Evolutionary conservation across 331 rosid species (phyloP).

Genomic region (Malus hybrid): DNA sequence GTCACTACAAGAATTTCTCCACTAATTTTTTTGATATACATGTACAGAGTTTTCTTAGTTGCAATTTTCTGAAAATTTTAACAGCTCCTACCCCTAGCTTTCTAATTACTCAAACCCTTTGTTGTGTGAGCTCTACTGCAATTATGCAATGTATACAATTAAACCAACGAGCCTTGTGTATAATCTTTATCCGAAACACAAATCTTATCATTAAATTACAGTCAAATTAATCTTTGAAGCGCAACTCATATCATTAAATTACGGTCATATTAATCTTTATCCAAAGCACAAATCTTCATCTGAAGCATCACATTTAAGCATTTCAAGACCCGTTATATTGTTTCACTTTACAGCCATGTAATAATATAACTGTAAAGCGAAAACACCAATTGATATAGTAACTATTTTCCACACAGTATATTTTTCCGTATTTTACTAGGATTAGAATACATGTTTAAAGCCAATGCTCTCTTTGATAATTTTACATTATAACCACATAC

Average conservation of each 20-base stretch:
- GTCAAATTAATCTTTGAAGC: too few species aligned
- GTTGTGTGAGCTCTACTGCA: neutral
- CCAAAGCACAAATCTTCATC: neutral
- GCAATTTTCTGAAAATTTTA: neutral
- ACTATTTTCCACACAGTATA: too few species aligned
- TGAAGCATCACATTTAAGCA: neutral
- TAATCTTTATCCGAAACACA: neutral
- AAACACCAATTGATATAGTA: neutral
- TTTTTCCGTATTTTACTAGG: neutral
- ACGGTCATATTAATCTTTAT: neutral
- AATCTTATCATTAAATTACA: neutral
- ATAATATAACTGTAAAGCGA: too few species aligned
- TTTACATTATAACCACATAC: conserved; percentile 22
- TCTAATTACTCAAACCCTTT: neutral
- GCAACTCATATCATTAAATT: too few species aligned
- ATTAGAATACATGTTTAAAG: neutral
- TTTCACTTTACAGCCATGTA: too few species aligned
- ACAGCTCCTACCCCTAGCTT: neutral
- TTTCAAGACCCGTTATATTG: neutral
- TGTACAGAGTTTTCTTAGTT: neutral
- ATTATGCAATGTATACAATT: neutral
- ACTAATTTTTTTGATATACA: neutral
- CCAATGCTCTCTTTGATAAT: neutral
- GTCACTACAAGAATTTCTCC: neutral
- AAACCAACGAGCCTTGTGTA: neutral